phyloP scores from a whole-genome alignment of 495 filamentous ascomycete genomes.

The Diplogelasinospora grovesii region DNA sequence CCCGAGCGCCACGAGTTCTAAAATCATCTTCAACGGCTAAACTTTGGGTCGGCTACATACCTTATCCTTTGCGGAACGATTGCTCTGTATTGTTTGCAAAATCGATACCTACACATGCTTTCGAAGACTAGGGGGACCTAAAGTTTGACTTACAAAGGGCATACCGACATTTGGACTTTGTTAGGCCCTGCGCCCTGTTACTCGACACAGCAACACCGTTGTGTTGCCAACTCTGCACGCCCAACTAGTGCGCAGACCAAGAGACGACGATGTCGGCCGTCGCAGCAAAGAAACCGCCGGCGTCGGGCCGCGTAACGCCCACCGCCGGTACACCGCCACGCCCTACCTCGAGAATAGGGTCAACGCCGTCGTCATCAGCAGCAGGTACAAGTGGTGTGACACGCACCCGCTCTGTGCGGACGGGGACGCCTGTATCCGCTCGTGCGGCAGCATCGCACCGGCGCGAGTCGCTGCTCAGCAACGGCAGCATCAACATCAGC shows the following conservation, averaged over 20 bases:
- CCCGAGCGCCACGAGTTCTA: constrained; percentile 16
- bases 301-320: constrained; percentile 31
- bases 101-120: too few species aligned
- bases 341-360: constrained; percentile 25
- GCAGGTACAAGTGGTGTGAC: constrained; percentile 28
- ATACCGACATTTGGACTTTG: too few species aligned
- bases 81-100: too few species aligned
- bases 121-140: too few species aligned
- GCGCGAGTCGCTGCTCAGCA: constrained; percentile 55
- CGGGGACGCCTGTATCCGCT: constrained; percentile 59
- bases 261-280: constrained; percentile 28
- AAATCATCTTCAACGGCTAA: constrained; percentile 12
- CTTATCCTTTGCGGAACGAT: too few species aligned
- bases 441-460: constrained; percentile 57
- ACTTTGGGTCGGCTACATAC: constrained; percentile 1
- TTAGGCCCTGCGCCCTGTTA: too few species aligned
- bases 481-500: constrained; percentile 33
- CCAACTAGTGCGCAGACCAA: too few species aligned
- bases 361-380: constrained; percentile 31
- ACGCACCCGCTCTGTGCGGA: constrained; percentile 44
- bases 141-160: too few species aligned
- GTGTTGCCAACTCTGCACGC: too few species aligned
- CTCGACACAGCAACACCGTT: too few species aligned
- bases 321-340: constrained; percentile 26
- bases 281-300: constrained; percentile 38